phyloP scores from a whole-genome alignment of 2,329 filamentous ascomycete species.

The Aureobasidium sp. region DNA sequence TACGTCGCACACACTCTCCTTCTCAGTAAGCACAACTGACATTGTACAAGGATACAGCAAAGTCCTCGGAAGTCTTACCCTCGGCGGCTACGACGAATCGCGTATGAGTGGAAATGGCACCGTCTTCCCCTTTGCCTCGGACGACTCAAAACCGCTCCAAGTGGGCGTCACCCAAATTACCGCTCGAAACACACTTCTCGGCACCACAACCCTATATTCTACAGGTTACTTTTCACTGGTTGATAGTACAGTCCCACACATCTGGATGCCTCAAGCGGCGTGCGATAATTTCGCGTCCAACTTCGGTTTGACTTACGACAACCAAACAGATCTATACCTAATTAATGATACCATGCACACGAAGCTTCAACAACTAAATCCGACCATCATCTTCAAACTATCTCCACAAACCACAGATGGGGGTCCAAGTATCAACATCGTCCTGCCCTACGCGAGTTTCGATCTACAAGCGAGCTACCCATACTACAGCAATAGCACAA shows the following conservation, averaged over 20 bases:
- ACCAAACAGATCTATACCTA: constrained; percentile 30
- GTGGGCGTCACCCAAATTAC: constrained; percentile 48
- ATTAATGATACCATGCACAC: constrained; percentile 32
- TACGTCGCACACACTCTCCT: background rate
- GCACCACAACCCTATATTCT: constrained; percentile 33
- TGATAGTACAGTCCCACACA: constrained; percentile 33
- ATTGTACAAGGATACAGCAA: constrained; percentile 30
- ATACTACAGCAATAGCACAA: constrained; percentile 54
- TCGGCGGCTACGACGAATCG: constrained; percentile 63
- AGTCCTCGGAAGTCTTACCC: constrained; percentile 46
- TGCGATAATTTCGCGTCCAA: constrained; percentile 31
- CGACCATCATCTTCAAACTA: constrained; percentile 40
- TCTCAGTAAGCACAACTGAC: constrained; percentile 16
- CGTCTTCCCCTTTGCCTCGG: constrained; percentile 50
- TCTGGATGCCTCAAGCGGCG: constrained; percentile 34
- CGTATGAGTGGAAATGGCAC: constrained; percentile 55
- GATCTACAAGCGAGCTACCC: constrained; percentile 41
- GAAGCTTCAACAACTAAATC: constrained; percentile 30
- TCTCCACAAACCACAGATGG: constrained; percentile 32
- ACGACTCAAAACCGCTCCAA: constrained; percentile 50
- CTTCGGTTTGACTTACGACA: constrained; percentile 34
- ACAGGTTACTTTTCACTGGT: constrained; percentile 39
- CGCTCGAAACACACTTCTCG: constrained; percentile 27
- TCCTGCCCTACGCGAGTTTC: constrained; percentile 43
- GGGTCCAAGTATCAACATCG: constrained; percentile 36